These are phyloP conservation scores for Hibiscus mutabilis DNA, from an alignment of 345 rosid species.

Conservation along the genomic window DNA sequence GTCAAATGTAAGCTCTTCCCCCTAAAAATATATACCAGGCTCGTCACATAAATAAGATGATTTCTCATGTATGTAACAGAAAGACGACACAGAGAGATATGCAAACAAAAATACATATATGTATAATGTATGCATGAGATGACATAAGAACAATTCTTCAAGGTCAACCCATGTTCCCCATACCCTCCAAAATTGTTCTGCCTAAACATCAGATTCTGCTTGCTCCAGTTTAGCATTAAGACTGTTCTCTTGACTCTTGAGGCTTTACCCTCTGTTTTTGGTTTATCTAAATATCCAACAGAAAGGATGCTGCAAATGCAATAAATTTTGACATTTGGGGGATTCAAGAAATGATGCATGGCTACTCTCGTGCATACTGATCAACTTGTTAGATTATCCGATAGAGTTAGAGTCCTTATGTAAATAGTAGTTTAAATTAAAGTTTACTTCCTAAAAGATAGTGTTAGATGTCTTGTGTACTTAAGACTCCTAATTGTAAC, in stretches of 20 bases:
- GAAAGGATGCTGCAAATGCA: neutral
- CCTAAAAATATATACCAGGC: constrained; percentile 36
- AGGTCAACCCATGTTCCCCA: neutral
- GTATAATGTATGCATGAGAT: neutral
- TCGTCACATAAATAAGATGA: constrained; percentile 11
- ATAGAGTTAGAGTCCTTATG: too few species aligned
- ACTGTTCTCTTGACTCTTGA: neutral
- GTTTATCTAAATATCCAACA: neutral
- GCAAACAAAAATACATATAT: neutral
- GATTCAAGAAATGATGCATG: neutral
- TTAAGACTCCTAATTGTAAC: too few species aligned
- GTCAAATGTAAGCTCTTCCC: constrained; percentile 92
- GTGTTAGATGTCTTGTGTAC: too few species aligned
- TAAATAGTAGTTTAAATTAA: too few species aligned
- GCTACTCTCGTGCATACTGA: neutral
- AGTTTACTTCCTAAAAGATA: too few species aligned
- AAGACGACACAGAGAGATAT: neutral
- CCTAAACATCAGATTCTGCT: neutral
- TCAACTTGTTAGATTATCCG: too few species aligned
- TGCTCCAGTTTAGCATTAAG: neutral
- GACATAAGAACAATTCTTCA: neutral
- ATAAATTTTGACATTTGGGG: neutral
- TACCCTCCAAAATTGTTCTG: neutral
- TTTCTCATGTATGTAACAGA: neutral
- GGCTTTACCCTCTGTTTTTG: neutral